phyloP scores from a whole-genome alignment of 306 rosid species.

The Vachellia collinsii region DNA sequence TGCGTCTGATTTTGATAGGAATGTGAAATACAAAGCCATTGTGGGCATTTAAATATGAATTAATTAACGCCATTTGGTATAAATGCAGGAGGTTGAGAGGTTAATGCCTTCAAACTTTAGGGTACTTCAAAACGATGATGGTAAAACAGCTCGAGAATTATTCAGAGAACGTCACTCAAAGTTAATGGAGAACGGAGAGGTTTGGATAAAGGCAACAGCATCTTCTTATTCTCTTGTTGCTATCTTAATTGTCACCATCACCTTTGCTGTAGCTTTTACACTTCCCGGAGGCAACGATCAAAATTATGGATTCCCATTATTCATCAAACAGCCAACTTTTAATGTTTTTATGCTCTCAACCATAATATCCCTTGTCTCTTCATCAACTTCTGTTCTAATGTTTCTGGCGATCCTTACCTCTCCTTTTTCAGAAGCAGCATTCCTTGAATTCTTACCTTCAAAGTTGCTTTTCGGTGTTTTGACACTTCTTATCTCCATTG shows the following conservation, averaged over 20 bases:
- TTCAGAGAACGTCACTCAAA: neutral
- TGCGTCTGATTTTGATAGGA: too few species aligned
- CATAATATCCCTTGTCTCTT: neutral
- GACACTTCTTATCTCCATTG: neutral
- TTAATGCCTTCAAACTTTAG: neutral
- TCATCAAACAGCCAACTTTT: neutral
- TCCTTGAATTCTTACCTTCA: neutral
- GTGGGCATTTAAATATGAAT: too few species aligned
- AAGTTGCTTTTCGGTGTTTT: constrained; percentile 5
- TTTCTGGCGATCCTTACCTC: constrained; percentile 8
- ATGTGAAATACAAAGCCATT: too few species aligned
- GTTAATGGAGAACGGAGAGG: constrained; percentile 25
- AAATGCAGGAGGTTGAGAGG: constrained; percentile 32
- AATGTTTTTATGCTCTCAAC: neutral
- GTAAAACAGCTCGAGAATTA: neutral
- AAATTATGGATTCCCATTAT: neutral
- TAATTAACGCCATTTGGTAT: too few species aligned
- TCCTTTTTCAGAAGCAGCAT: neutral
- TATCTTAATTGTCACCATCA: neutral
- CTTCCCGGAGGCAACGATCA: constrained; percentile 17
- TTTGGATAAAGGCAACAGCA: constrained; percentile 14
- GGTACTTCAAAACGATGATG: neutral
- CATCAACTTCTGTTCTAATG: constrained; percentile 10
- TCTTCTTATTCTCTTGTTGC: neutral
- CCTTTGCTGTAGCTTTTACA: neutral